Base-by-base conservation (phyloP, 805 yeast species). In the Blastobotrys robertii region DNA sequence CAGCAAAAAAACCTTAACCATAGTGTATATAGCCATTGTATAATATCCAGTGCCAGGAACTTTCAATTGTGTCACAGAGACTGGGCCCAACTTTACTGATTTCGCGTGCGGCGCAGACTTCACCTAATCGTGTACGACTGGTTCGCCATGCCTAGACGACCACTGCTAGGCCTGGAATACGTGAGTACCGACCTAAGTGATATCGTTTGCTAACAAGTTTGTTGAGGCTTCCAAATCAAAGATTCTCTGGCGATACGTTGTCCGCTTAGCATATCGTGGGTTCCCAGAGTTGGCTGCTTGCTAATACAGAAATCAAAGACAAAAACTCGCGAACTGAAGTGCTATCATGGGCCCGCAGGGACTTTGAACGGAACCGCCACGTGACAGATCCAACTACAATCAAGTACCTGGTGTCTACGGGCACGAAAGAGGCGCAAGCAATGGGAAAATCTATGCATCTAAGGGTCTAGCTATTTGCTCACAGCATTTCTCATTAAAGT, bases 151-250 rank as follows among this genome's bases (percentile, higher is more conserved):
- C 25, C 25, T 6, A 19, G 25, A 19, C 25, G 25, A 19, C 25
- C 25, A 6, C 25, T 19, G 25, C 6, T 41, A n/a, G 44, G 43
- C 16, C 41, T 47, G 9, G 49, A 39, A 14, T 47, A 46, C 37
- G 51, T 47, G 41, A 28, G 51, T 34, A 16, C 25, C 13, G 33
- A 36, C 7, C 13, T n/a, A 9, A 10, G 15, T 16, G 14, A n/a
- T 36, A 10, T 29, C 14, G 15, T 11, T n/a, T n/a, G 10, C 38
- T 15, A 37, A 29, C 19, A 41, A 60, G 64, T 62, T 62, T 46
- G 54, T 63, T 4, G 64, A 61, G 34, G 44, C 57, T n/a, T 52
- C 65, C 9, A 59, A 63, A 35, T 47, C 65, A 2, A 52, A 52
- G 9, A 51, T 52, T 32, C 55, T 62, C 1, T 62, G 65, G 64